Percentiles rank a stretch among this genome's conserved stretches.
phyloP scores from a whole-genome alignment of 2,329 filamentous ascomycete species.

The Sphaerulina musiva region DNA sequence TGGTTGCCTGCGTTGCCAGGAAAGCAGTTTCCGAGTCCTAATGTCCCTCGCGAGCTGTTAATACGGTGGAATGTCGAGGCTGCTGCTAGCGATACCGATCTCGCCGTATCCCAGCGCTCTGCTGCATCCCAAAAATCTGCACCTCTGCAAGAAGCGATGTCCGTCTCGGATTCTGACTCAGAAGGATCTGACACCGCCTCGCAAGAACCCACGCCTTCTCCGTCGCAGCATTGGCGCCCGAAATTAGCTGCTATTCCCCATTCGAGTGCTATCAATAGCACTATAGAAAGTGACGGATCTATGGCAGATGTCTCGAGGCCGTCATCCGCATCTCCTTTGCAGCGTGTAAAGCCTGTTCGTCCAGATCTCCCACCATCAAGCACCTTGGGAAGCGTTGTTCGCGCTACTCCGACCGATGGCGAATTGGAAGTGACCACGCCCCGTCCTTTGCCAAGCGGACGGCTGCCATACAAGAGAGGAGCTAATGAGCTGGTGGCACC shows the following conservation, averaged over 20 bases:
- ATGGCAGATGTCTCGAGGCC: not conserved
- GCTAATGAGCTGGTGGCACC: not conserved
- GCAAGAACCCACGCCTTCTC: slow-evolving; percentile 4
- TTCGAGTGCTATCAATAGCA: not conserved
- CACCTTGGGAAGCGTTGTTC: slow-evolving; percentile 4
- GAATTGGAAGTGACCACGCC: slow-evolving; percentile 4
- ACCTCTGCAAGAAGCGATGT: not conserved
- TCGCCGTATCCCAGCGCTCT: not conserved
- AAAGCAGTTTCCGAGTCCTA: slow-evolving; percentile 32
- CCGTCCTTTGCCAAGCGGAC: not conserved
- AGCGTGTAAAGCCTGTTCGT: not conserved
- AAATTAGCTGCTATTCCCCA: not conserved
- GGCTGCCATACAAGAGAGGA: slow-evolving; percentile 1
- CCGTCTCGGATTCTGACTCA: slow-evolving; percentile 1
- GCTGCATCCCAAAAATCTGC: not conserved
- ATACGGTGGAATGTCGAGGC: slow-evolving; percentile 22
- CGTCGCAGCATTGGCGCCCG: slow-evolving; percentile 1
- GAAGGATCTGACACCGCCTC: not conserved
- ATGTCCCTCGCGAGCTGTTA: slow-evolving; percentile 36
- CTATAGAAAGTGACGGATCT: slow-evolving; percentile 1
- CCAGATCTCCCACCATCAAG: slow-evolving; percentile 5
- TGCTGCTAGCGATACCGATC: not conserved
- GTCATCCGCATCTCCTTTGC: not conserved
- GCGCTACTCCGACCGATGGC: slow-evolving; percentile 1
- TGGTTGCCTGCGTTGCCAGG: slow-evolving; percentile 37